A percentile compares a stretch with the other conserved stretches of the same genome.
phyloP scores from a whole-genome alignment of 495 filamentous ascomycete species.

The Polyplosphaeria fusca region DNA sequence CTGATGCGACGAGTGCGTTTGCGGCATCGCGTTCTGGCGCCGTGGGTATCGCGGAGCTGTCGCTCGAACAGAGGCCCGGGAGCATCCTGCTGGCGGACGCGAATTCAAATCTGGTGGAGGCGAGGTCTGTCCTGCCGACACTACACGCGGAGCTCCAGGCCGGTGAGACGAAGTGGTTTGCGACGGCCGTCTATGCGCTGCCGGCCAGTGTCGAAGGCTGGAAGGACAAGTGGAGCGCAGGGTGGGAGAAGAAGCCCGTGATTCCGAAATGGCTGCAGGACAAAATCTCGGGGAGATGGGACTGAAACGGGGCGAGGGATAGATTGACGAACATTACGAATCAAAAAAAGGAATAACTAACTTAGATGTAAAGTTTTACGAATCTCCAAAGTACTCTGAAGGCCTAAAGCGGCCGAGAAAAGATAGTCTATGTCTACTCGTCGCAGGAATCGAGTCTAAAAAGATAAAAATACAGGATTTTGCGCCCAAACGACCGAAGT shows the following conservation, averaged over 20 bases:
- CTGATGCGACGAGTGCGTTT: slow-evolving; percentile 53
- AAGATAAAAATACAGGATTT: too few species aligned
- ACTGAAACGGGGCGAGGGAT: slow-evolving; percentile 5
- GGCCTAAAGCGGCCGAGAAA: too few species aligned
- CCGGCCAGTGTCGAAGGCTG: slow-evolving; percentile 30
- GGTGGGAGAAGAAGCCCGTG: slow-evolving; percentile 31
- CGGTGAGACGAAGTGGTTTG: slow-evolving; percentile 47
- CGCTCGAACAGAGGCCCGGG: slow-evolving; percentile 47
- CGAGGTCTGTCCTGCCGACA: slow-evolving; percentile 66
- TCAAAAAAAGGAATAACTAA: slow-evolving; percentile 3
- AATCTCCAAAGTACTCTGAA: too few species aligned
- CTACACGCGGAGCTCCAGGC: slow-evolving; percentile 45
- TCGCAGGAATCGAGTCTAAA: too few species aligned
- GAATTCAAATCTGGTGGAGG: slow-evolving; percentile 71
- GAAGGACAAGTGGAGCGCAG: slow-evolving; percentile 29
- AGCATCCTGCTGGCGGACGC: slow-evolving; percentile 69
- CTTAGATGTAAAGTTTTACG: too few species aligned
- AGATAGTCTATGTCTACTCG: too few species aligned
- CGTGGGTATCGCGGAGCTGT: slow-evolving; percentile 65
- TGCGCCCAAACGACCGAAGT: too few species aligned
- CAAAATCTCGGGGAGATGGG: slow-evolving; percentile 26
- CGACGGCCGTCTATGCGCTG: slow-evolving; percentile 48
- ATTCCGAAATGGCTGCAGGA: slow-evolving; percentile 28
- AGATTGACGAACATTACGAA: not conserved
- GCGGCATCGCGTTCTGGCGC: slow-evolving; percentile 63